Conservation (phyloP, 345 rosid species). For the Toxicodendron radicans region DNA sequence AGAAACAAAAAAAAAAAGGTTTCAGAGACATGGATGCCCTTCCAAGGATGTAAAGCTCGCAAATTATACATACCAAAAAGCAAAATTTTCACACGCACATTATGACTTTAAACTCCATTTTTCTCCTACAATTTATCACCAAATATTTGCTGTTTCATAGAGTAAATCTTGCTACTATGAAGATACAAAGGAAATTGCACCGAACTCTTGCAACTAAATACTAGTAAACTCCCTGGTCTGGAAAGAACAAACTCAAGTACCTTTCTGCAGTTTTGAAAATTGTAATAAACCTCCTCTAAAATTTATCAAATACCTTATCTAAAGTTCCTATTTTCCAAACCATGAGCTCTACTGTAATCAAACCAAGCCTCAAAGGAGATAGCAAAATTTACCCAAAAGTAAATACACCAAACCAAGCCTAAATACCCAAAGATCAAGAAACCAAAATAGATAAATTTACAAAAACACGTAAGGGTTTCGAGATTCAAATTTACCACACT, state of each 20-base stretch:
- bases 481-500: background rate
- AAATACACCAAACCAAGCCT: background rate
- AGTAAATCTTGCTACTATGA: background rate
- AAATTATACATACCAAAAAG: background rate
- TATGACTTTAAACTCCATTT: background rate
- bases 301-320: background rate
- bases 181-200: background rate
- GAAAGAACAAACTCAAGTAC: background rate
- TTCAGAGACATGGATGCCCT: background rate
- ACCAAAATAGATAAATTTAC: background rate
- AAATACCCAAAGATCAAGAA: background rate
- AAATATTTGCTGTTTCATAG: constrained; percentile 2
- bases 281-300: background rate
- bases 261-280: background rate
- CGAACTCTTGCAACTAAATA: background rate
- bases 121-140: background rate
- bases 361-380: background rate
- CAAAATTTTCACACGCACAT: background rate
- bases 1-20: background rate
- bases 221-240: background rate
- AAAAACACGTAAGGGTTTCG: background rate
- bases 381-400: background rate
- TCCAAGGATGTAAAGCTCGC: background rate
- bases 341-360: too few species aligned
- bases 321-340: background rate